Base-by-base conservation (phyloP, 345 rosid genomes). In the Anacardium occidentale region DNA sequence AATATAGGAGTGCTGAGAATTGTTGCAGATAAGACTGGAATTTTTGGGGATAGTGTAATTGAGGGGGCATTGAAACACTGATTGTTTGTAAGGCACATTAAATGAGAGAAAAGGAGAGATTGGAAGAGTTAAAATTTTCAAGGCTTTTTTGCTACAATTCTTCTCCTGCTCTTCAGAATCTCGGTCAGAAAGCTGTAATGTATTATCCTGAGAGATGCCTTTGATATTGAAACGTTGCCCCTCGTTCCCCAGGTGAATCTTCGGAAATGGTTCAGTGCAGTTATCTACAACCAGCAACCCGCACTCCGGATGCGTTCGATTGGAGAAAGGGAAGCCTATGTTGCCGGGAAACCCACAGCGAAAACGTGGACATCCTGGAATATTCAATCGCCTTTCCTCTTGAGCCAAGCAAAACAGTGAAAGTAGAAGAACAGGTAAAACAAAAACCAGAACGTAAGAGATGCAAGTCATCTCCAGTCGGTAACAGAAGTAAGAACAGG, bases 161-260 rank as follows among this genome's bases (percentile, higher is more conserved):
- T 29, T 1, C 3, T 1, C 32, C 11, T 12, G 14, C 13, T 12
- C 3, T 47, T 47, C 51, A 47, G 14, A 47, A 10, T 12, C 1
- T 47, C 10, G 13, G 14, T 85, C 83, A 0, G 56, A 70, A 54
- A 79, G 74, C 22, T 18, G 63, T 25, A 81, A 70, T 14, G 74
- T 58, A 61, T 75, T 18, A 34, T 72, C 82, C 69, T 78, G 76
- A 68, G 81, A 74, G 73, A 87, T 77, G 64, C 25, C 47, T 0
- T 12, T 11, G 22, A 83, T 24, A 52, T 29, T 8, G 40, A 77
- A 87, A 79, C 80, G 74, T 25, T 6, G 1, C 32, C 81, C 84
- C 0, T 48, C 59, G 26, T 32, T 57, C 52, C 6, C 75, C 55
- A 88, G 72, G 66, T 85, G 83, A 48, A 84, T 74, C 66, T 45